A percentile compares a stretch with the other conserved stretches of the same genome.
Evolutionary conservation across 2,329 filamentous ascomycete genomes (phyloP).

Genomic region (Penicillium sp.): DNA sequence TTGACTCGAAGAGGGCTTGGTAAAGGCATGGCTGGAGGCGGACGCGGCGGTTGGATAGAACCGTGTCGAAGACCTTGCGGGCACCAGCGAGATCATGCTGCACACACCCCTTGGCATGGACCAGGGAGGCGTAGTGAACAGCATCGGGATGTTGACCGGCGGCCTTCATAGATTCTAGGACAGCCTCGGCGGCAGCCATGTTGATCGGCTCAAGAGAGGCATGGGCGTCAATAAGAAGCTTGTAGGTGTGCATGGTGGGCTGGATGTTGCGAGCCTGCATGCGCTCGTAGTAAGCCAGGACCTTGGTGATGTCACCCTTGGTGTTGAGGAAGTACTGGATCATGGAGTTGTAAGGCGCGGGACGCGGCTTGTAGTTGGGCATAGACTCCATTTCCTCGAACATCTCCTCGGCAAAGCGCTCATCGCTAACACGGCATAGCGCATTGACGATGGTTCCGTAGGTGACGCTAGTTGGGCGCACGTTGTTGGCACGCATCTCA

Average conservation of each 20-base stretch:
- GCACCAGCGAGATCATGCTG: constrained; percentile 88
- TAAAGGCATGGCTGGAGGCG: constrained; percentile 82
- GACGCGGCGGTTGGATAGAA: constrained; percentile 68
- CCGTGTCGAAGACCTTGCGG: constrained; percentile 76
- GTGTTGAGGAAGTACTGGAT: constrained; percentile 99
- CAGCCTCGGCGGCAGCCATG: constrained; percentile 81
- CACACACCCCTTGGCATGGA: constrained; percentile 94
- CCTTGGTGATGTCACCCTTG: constrained; percentile 93
- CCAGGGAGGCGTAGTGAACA: constrained; percentile 92
- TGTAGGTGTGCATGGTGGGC: constrained; percentile 95
- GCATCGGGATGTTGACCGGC: constrained; percentile 79
- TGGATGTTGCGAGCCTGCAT: constrained; percentile 86
- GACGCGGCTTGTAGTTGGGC: constrained; percentile 97
- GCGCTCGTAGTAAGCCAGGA: constrained; percentile 89
- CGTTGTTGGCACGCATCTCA: constrained; percentile 90
- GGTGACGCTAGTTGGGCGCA: constrained; percentile 94
- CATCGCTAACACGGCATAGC: constrained; percentile 92
- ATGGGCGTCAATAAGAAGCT: constrained; percentile 92
- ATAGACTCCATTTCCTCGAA: constrained; percentile 99
- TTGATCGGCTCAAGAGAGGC: constrained; percentile 90
- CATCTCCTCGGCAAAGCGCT: constrained; percentile 95
- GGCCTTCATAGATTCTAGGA: constrained; percentile 75
- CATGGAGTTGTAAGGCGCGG: constrained; percentile 97
- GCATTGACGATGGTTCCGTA: constrained; percentile 99
- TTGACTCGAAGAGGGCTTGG: constrained; percentile 94